Evolutionary conservation across 2,329 filamentous ascomycete genomes (phyloP).

Genomic region (Chaetomium sp.): DNA sequence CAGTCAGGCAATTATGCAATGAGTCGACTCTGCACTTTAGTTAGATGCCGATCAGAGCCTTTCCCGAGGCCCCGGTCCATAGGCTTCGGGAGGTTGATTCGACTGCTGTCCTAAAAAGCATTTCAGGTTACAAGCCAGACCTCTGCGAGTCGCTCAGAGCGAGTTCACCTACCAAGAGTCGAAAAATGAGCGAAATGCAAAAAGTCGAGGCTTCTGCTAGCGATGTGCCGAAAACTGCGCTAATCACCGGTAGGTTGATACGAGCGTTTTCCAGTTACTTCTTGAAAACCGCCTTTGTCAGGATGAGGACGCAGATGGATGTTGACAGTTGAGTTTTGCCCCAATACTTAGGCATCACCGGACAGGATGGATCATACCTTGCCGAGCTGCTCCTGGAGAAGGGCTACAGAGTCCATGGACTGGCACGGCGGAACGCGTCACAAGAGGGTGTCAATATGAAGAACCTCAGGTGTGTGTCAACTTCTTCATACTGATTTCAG

Average conservation of each 20-base stretch:
- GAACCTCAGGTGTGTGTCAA: neutral
- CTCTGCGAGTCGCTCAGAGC: neutral
- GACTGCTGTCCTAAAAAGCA: neutral
- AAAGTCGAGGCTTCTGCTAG: neutral
- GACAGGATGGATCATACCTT: neutral
- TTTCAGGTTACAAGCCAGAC: neutral
- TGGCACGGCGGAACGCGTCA: neutral
- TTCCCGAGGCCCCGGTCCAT: neutral
- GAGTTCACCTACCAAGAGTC: neutral
- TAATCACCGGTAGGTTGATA: neutral
- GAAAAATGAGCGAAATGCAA: neutral
- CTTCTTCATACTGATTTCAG: neutral
- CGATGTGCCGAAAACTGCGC: neutral
- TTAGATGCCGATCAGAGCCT: neutral
- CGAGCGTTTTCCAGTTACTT: neutral
- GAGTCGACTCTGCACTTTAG: neutral
- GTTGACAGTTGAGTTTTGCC: neutral
- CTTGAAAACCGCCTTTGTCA: neutral
- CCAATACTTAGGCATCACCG: neutral
- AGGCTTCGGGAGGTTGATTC: neutral
- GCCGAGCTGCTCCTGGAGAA: neutral
- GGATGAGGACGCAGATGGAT: no score
- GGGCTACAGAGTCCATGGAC: neutral
- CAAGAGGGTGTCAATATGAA: neutral
- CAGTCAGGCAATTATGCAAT: neutral